Base-by-base conservation (phyloP, 768 basidiomycete genomes). In the Flagelloscypha sp. region DNA sequence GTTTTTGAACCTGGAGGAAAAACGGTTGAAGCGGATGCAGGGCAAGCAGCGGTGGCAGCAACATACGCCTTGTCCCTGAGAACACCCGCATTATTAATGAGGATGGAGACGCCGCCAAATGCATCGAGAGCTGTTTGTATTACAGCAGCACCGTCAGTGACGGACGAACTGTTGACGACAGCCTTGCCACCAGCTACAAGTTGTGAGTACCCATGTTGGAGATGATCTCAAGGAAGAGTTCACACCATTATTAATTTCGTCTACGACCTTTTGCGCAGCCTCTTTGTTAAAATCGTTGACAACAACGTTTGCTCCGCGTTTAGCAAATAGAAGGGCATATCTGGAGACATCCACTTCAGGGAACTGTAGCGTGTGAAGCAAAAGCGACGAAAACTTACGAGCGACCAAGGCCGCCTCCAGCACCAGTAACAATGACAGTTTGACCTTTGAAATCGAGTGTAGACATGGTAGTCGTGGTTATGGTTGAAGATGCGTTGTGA, bases 11-110 rank as follows among this genome's bases (percentile, higher is more conserved):
- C 86, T 89, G 45, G 6, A 17, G 9, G 28, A 37, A 18, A 43
- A 24, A 19, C 13, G 13, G 32, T 30, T 33, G 17, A 42, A 8
- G 28, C 30, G 25, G 29, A 29, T 23, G 18, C 28, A 21, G n/a
- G 22, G 18, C 18, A 24, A 8, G 11, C 27, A 29, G 19, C 30
- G 7, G 11, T 33, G 28, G 41, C 27, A 13, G 10, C 27, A 27
- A 52, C 68, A 25, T 33, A 84, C 84, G 79, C 81, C 54, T 75
- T 85, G 53, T 84, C 85, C 32, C 86, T 68, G 37, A 90, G 58
- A 38, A 95, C 88, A 22, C 93, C 93, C 33, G 93, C 92, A 65
- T 97, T 98, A 65, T 98, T 98, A 48, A 98, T 82, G 30, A 98
- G 74, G 47, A 87, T 79, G n/a, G 82, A 79, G 27, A 93, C 68